These are phyloP conservation scores for Leishmania tarentolae DNA, from an alignment of 208 protist species.

Conservation along the genomic window DNA sequence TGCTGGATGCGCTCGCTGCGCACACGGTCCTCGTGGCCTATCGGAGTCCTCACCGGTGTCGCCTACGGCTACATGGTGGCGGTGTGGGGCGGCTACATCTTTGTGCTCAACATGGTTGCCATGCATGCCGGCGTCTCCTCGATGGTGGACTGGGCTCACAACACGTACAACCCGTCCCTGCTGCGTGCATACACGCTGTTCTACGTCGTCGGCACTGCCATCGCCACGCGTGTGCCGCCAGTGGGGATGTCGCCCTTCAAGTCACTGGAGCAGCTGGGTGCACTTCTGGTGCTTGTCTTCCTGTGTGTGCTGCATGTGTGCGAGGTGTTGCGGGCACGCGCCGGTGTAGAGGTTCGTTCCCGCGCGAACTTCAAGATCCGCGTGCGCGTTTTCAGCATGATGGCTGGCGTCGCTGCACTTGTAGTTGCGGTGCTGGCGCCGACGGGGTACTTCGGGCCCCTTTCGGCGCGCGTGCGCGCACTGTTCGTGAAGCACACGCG, in stretches of 20 bases:
- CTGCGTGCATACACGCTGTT: conserved; percentile 96
- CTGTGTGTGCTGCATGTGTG: conserved; percentile 39
- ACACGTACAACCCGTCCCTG: conserved; percentile 85
- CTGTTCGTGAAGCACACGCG: conserved; percentile 75
- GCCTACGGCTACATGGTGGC: conserved; percentile 93
- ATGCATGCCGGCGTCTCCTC: conserved; percentile 92
- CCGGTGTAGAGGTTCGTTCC: conserved; percentile 32
- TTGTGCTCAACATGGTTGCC: conserved; percentile 98
- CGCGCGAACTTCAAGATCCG: conserved; percentile 33
- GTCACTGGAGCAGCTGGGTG: conserved; percentile 94
- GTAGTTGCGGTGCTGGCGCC: conserved; percentile 37
- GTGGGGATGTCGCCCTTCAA: conserved; percentile 94
- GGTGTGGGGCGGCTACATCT: conserved; percentile 98
- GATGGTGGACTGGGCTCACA: conserved; percentile 69
- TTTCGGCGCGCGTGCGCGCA: conserved; percentile 64
- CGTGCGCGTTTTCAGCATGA: conserved; percentile 31
- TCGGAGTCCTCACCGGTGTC: conserved; percentile 59
- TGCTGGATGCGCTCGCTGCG: conserved; percentile 84
- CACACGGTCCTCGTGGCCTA: conserved; percentile 38
- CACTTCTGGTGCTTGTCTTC: conserved; percentile 86
- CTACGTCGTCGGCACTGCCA: conserved; percentile 93
- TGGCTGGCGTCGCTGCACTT: conserved; percentile 23
- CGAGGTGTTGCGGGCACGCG: conserved; percentile 30
- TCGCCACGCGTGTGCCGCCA: conserved; percentile 95
- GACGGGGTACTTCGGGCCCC: conserved; percentile 51